Evolutionary conservation across 2,329 filamentous ascomycete species (phyloP), one percentile per base, ranked within the genome.

Genomic region (Arthroderma sp.): DNA sequence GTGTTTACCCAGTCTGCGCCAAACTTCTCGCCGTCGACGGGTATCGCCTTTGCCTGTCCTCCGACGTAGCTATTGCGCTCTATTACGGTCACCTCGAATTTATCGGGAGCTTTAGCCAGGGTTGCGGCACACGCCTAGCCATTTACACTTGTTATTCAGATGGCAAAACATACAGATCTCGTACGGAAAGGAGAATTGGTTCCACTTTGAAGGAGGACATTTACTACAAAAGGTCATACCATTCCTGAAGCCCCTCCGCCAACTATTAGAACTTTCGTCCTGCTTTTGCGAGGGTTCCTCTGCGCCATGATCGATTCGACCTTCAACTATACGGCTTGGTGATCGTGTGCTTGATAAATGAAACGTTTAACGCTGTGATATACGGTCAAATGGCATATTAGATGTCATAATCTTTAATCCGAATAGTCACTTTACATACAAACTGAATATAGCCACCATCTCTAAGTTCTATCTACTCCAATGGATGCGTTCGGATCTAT

Each of bases 211-310:
- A 41, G 8, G 29, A 42, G 6, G 36, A n/a, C 15, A 15, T 6
- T 4, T 9, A 30, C 9, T 4, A n/a, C 6, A 11, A n/a, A 28
- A 33, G 38, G 29, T 1, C 55, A 47, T 51, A 73, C 71, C 74
- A 73, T 77, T 58, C 78, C 78, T 38, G 78, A 74, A 33, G 77
- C 77, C 28, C 78, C 79, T 29, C 73, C 78, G 3, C 78, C 78
- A 29, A 82, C 69, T 27, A 82, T 68, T 7, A 76, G 68, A 15
- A 82, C 65, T 50, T 69, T 72, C 51, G 73, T 74, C 45, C 55
- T 63, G 45, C 56, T 22, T 22, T 22, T 22, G 15, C 15, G 2
- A 22, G 15, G 15, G 15, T 22, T 22, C 15, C 15, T 22, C 15
- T 22, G 15, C 15, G 15, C 15, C 15, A 22, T 22, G 15, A 22